phyloP scores from a whole-genome alignment of 2,329 filamentous ascomycete genomes.

The Trichophyton schoenleinii region DNA sequence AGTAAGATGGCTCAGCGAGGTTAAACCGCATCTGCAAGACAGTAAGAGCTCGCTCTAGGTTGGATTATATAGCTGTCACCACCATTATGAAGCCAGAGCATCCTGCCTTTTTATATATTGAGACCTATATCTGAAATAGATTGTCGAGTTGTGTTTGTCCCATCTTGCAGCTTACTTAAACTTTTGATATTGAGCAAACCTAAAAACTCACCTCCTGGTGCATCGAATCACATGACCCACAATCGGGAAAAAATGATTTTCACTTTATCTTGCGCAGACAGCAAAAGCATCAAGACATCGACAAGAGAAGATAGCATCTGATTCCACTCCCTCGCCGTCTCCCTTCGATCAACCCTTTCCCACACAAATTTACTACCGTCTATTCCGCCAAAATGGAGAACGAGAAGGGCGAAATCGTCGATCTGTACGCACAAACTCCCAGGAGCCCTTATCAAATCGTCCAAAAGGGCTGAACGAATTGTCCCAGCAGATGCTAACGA shows the following conservation, averaged over 20 bases:
- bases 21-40: slow-evolving; percentile 19
- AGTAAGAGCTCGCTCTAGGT: slow-evolving; percentile 16
- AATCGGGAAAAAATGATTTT: slow-evolving; percentile 11
- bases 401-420: slow-evolving; percentile 99
- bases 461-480: not conserved
- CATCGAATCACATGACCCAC: slow-evolving; percentile 15
- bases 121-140: not conserved
- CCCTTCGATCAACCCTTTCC: slow-evolving; percentile 5
- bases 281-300: slow-evolving; percentile 4
- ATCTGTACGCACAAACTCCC: slow-evolving; percentile 58
- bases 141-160: not conserved
- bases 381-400: slow-evolving; percentile 78
- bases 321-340: not conserved
- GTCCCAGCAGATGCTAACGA: not conserved
- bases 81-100: not conserved
- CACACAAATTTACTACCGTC: slow-evolving; percentile 16
- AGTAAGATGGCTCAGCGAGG: slow-evolving; percentile 38
- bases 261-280: slow-evolving; percentile 4
- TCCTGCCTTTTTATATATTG: not conserved
- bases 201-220: not conserved
- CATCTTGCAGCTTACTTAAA: not conserved
- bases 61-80: not conserved
- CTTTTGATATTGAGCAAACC: slow-evolving; percentile 2
- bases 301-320: not conserved
- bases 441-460: not conserved